Conservation (phyloP, 2,329 filamentous ascomycete genomes). For the Fusarium verrucosum region DNA sequence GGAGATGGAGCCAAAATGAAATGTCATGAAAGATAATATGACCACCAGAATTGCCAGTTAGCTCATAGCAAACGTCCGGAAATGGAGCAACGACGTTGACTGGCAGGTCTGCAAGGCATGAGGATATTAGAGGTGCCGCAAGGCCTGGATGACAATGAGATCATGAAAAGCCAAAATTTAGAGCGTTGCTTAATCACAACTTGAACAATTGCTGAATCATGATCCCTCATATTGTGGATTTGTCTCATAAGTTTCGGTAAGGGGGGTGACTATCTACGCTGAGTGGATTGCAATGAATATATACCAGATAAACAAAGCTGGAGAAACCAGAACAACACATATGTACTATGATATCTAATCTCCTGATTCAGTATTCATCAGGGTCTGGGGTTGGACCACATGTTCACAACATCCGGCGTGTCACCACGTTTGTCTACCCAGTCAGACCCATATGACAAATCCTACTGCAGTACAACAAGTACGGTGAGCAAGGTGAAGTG, state of each 20-base stretch:
- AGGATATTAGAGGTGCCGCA: slow-evolving; percentile 66
- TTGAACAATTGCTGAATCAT: slow-evolving; percentile 2
- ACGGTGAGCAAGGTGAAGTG: slow-evolving; percentile 17
- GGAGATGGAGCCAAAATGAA: slow-evolving; percentile 70
- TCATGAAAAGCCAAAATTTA: slow-evolving; percentile 25
- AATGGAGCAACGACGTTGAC: slow-evolving; percentile 67
- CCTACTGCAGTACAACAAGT: not conserved
- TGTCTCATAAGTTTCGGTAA: not conserved
- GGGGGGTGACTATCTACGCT: not conserved
- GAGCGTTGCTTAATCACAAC: slow-evolving; percentile 16
- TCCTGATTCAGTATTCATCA: slow-evolving; percentile 35
- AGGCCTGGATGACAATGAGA: slow-evolving; percentile 70
- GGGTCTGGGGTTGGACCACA: not conserved
- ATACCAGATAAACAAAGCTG: slow-evolving; percentile 1
- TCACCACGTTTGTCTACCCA: slow-evolving; percentile 17
- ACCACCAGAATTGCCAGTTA: slow-evolving; percentile 68
- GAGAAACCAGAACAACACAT: slow-evolving; percentile 39
- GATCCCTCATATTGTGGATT: slow-evolving; percentile 5
- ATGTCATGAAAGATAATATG: slow-evolving; percentile 64
- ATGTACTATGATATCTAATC: slow-evolving; percentile 35
- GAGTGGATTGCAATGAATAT: not conserved
- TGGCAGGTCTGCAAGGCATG: slow-evolving; percentile 68
- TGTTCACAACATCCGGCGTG: slow-evolving; percentile 19
- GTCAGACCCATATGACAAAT: not conserved
- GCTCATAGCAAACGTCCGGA: slow-evolving; percentile 64